Base-by-base conservation (phyloP, 2,329 filamentous ascomycete genomes). In the Ustulina deusta region DNA sequence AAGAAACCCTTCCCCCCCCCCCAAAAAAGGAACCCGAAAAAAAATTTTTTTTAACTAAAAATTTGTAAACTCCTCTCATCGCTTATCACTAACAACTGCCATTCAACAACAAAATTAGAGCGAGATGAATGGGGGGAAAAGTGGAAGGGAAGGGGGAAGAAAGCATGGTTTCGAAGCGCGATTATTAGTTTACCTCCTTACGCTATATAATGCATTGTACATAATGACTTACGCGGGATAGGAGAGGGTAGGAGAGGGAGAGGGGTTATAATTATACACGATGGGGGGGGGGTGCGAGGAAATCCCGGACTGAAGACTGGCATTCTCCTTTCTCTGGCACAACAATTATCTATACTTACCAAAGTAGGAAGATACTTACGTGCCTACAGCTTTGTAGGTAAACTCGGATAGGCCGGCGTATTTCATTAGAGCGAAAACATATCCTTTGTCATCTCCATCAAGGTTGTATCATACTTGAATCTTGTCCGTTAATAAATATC, bases 191-290 rank as follows among this genome's bases (percentile, higher is more conserved):
- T 34, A 11, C 32, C 34, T 57, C 32, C 34, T 49, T n/a, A 38
- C 60, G 13, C 58, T 66, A 61, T 63, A 69, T 61, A 56, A 58
- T 60, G 54, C 60, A 54, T 22, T 56, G 46, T 48, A 55, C 32
- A 59, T 52, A 61, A 9, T 36, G 36, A 20, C 34, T 48, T 40
- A 54, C 36, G 44, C 15, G 10, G 11, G 27, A 66, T 54, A 11
- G 40, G 32, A 17, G 25, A 58, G 40, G 51, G 42, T 13, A 38
- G 49, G 48, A 10, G 10, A 22, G 38, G 27, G 38, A 10, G 15
- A 5, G 46, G 20, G 7, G 42, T 25, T 36, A 36, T 11, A 36
- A 6, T 46, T 20, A 36, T 20, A 58, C n/a, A 40, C 22, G 17
- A 22, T 46, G 40, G 10, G 20, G 15, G 20, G 27, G 32, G 7